Evolutionary conservation across 331 rosid genomes (phyloP), one percentile per base, ranked within the genome.

Genomic region (Telfairia occidentalis): DNA sequence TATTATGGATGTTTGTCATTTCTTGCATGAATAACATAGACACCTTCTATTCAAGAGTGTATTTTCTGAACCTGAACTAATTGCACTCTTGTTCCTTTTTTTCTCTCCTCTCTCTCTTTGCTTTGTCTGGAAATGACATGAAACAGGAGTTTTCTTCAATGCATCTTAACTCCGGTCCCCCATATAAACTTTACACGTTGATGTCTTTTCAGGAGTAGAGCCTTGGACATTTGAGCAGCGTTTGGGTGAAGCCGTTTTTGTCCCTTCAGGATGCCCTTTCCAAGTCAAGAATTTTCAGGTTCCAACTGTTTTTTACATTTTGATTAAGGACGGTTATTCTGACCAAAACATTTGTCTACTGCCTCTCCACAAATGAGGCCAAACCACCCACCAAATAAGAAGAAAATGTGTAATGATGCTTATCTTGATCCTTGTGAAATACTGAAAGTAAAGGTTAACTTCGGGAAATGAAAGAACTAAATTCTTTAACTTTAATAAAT

Each of bases 261-360:
- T 95, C 76, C 99, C 99, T 71, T 92, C 99, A 67, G 97, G 97
- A 55, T 90, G 99, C 83, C 99, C 99, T 79, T 91, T 88, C 76
- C 99, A 92, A 85, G 96, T 89, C 21, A 86, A 87, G 78, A 95
- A 90, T 86, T 86, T 88, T 83, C 92, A 85, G 93, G 96, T 91
- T 83, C 61, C 42, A 16, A 43, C 71, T 59, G 29, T 75, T 24
- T 58, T 2, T 19, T n/a, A 48, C 40, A 12, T n/a, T 53, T 50
- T 9, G 32, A 7, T 34, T 23, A 3, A 34, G 7, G 71, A 19
- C 18, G 19, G 35, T 9, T 57, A 9, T 55, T 23, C 18, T 57
- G 64, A 26, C 26, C 35, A 26, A 57, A 57, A n/a, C 72, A 37
- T 65, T 65, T 65, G 21, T 37, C 5, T 8, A n/a, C 72, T 65